These are phyloP conservation scores for Umbelopsis isabellina DNA, from an alignment of 192 early-diverging fungal genomes.

Conservation along the genomic window DNA sequence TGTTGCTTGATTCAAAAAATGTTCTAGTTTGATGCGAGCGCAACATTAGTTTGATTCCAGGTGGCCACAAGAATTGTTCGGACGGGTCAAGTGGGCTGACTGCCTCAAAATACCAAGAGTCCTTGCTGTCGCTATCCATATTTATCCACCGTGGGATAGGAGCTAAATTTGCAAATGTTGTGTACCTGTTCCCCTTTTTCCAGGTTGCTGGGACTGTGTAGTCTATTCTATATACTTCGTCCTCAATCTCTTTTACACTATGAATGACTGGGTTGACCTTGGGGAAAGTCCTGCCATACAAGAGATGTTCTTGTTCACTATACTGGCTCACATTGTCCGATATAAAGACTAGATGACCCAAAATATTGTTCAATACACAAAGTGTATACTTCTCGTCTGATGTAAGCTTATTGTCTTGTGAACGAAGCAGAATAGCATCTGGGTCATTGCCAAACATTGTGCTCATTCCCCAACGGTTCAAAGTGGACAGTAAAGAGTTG, in stretches of 20 bases:
- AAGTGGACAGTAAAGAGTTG: slow-evolving; percentile 50
- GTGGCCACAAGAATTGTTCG: background rate
- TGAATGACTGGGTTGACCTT: slow-evolving; percentile 15
- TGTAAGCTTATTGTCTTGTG: slow-evolving; percentile 35
- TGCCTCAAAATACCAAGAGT: slow-evolving; percentile 28
- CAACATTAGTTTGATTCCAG: slow-evolving; percentile 16
- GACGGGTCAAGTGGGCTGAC: slow-evolving; percentile 24
- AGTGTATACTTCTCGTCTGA: slow-evolving; percentile 29
- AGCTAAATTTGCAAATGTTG: slow-evolving; percentile 27
- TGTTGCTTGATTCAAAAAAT: slow-evolving; percentile 19
- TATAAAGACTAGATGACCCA: slow-evolving; percentile 36
- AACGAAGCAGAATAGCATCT: slow-evolving; percentile 52
- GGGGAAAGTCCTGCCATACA: slow-evolving; percentile 34
- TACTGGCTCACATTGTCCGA: slow-evolving; percentile 40
- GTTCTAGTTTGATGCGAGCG: slow-evolving; percentile 29
- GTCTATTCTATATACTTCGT: slow-evolving; percentile 28
- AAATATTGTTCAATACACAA: slow-evolving; percentile 29
- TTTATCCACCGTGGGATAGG: slow-evolving; percentile 15
- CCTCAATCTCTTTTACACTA: background rate
- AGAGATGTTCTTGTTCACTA: slow-evolving; percentile 26
- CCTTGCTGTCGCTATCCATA: background rate
- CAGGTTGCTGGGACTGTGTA: slow-evolving; percentile 4
- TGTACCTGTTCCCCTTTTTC: background rate
- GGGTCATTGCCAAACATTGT: slow-evolving; percentile 54
- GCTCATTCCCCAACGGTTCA: slow-evolving; percentile 49